Evolutionary conservation across 2,329 filamentous ascomycete species (phyloP), one percentile per base, ranked within the genome.

Genomic region (Teratosphaeriaceae sp.): DNA sequence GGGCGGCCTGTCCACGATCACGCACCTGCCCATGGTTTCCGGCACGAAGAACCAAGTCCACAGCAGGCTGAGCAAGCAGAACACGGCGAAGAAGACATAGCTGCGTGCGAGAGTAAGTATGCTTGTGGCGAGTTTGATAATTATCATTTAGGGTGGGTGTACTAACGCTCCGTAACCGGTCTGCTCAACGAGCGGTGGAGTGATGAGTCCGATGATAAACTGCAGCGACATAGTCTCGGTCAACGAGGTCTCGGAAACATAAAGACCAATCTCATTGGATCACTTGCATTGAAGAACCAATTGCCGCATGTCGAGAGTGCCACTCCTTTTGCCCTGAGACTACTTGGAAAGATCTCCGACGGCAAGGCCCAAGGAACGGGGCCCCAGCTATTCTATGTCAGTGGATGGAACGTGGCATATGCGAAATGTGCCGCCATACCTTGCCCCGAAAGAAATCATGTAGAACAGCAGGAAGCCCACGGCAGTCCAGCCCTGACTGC

Each of bases 251-350:
- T n/a, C n/a, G n/a, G n/a, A n/a, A n/a, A n/a, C n/a, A n/a, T n/a
- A n/a, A n/a, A n/a, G n/a, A n/a, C n/a, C n/a, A n/a, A n/a, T n/a
- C n/a, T n/a, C n/a, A n/a, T n/a, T n/a, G n/a, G n/a, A n/a, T n/a
- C n/a, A n/a, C n/a, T n/a, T n/a, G n/a, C n/a, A 57, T 82, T 81
- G 57, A 74, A 78, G 2, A 81, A 61, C 66, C 82, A 85, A 62
- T 56, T 56, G 1, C 40, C 44, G 34, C 47, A 50, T 1, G 53
- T 56, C 1, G 49, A 51, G 2, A 57, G 33, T 1, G 79, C 79
- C 0, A 82, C 79, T 24, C 82, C 82, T 57, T 84, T 85, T 2
- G 80, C 79, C 5, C 80, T 69, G 1, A 77, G 63, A 0, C 70
- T 71, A 1, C 72, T 74, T 0, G 78, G 78, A 33, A 84, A 84